Percentiles rank a stretch among this genome's conserved stretches.
Conservation (phyloP, 2,329 filamentous ascomycete species). For the Colletotrichum lupini region DNA sequence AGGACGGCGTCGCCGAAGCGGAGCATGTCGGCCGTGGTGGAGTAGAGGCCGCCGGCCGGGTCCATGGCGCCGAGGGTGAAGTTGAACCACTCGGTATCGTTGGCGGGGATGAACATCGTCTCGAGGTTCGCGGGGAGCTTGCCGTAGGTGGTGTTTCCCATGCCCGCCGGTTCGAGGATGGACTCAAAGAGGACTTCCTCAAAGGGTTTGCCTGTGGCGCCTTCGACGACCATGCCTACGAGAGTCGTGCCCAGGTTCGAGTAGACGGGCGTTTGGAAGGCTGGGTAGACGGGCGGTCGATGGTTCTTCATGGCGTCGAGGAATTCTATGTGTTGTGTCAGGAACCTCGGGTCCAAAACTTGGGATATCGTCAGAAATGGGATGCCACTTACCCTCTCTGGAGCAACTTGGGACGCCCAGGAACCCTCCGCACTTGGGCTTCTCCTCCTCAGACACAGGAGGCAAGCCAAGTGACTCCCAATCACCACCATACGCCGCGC, state of each 20-base stretch:
- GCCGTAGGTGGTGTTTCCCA: conserved; percentile 52
- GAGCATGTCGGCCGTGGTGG: conserved; percentile 53
- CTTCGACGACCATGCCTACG: conserved; percentile 57
- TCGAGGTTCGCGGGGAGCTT: conserved; percentile 42
- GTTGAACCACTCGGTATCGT: conserved; percentile 47
- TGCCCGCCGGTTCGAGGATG: conserved; percentile 54
- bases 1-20: conserved; percentile 55
- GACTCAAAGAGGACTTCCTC: conserved; percentile 50
- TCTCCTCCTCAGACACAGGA: conserved; percentile 40
- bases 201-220: conserved; percentile 52
- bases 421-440: conserved; percentile 48
- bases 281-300: conserved; percentile 51
- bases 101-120: conserved; percentile 49
- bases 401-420: conserved; percentile 46
- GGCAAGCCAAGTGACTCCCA: conserved; percentile 49
- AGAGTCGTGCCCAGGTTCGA: conserved; percentile 59
- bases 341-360: too few relatives aligned
- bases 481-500: conserved; percentile 41
- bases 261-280: conserved; percentile 59
- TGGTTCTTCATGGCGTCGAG: conserved; percentile 42
- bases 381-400: conserved; percentile 35
- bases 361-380: background rate
- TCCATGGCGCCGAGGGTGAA: conserved; percentile 46
- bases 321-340: conserved; percentile 35
- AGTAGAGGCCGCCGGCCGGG: conserved; percentile 53